Base-by-base conservation (phyloP, 208 protist species). In the Herpetomonas tarakana region DNA sequence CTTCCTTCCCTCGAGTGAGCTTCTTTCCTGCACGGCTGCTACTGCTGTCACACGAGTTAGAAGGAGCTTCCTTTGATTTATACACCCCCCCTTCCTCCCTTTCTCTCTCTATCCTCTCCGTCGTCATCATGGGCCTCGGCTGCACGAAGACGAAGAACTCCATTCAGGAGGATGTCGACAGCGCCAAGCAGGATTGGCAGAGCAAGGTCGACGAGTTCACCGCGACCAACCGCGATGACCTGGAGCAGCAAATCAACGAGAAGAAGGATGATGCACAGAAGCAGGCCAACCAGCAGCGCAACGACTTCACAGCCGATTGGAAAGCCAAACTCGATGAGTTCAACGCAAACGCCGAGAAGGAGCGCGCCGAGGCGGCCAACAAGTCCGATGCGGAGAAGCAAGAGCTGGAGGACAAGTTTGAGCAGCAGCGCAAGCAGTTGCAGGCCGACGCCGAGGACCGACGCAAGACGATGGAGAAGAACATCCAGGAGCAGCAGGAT, bases 81-180 rank as follows among this genome's bases (percentile, higher is more conserved):
- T n/a, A n/a, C n/a, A n/a, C n/a, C n/a, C n/a, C n/a, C n/a, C n/a
- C n/a, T n/a, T n/a, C n/a, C n/a, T n/a, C n/a, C n/a, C n/a, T n/a
- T n/a, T n/a, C n/a, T n/a, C n/a, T n/a, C n/a, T n/a, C n/a, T n/a
- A n/a, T n/a, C n/a, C n/a, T n/a, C n/a, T n/a, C n/a, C n/a, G 7
- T 50, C 19, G 30, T 22, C 45, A 46, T 59, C 25, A 67, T 67
- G 62, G 62, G 62, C 12, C 25, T 45, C 38, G 56, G 45, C 58
- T 65, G 57, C 58, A 29, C 51, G 29, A 53, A 47, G 24, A 52
- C 55, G 0, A 28, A 69, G 47, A 19, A 44, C 6, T 30, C 46
- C 4, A 27, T 39, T 29, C 58, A 64, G 56, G 64, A 58, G 3
- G 50, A 62, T 4, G 41, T 27, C 38, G 45, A 69, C 4, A 16